Base-by-base conservation (phyloP, 495 filamentous ascomycete genomes). In the Letharia lupina region DNA sequence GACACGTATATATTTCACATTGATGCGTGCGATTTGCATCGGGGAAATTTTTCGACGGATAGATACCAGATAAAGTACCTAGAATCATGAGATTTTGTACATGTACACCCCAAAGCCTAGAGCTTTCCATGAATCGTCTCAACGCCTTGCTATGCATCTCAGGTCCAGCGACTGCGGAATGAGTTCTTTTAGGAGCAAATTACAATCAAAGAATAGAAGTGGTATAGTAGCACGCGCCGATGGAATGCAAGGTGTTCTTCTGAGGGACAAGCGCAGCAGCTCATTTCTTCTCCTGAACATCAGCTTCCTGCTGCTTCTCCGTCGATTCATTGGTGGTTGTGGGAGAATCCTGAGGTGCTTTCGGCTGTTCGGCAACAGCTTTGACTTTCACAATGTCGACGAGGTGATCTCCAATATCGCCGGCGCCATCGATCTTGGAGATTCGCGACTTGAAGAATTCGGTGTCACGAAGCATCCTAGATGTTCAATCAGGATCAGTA, bases 401-500 rank as follows among this genome's bases (percentile, higher is more conserved):
- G 9, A 97, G 77, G 67, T 84, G 81, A 45, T 86, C 82, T 15
- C 87, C 87, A 0, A 90, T 77, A 67, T 89, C 85, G 39, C 83
- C 87, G 44, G 90, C 87, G 1, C 91, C 93, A 62, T 96, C 87
- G 54, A 97, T 84, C 72, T 89, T 91, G 72, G 85, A 81, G 23
- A 98, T 80, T 61, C 84, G 85, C 4, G 81, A 76, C 57, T 87
- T 85, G 75, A 98, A 91, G 70, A 84, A 84, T 65, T 91, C 83
- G 50, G 89, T 85, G 71, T 98, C 94, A 56, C 82, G 82, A 60
- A 90, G 79, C 82, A 98, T 88, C 70, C 92, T 96, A 68, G 56
- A 39, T 6, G 9, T 4, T n/a, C 33, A 33, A 35, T 65, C n/a
- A 60, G 18, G 5, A 65, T 56, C n/a, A 12, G 3, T 3, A 18